These are phyloP conservation scores for Cucumis variabilis DNA, from an alignment of 331 rosid species.

Conservation along the genomic window DNA sequence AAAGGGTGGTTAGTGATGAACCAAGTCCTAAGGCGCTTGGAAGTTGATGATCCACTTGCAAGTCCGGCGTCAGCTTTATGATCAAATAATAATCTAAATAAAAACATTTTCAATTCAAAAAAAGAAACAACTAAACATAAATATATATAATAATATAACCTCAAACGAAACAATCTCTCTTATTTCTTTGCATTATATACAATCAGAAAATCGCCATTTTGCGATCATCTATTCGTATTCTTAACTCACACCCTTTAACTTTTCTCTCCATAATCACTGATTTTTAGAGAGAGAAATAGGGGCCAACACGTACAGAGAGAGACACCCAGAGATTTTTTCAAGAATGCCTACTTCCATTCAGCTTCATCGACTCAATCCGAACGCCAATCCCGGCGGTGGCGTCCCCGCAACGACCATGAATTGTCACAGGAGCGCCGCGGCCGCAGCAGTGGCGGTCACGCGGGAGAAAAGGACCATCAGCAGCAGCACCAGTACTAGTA, in stretches of 20 bases:
- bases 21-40: conserved; percentile 65
- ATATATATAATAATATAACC: not conserved
- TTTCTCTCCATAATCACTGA: not conserved
- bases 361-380: conserved; percentile 56
- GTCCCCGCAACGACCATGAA: conserved; percentile 42
- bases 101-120: not conserved
- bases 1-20: conserved; percentile 38
- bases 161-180: not conserved
- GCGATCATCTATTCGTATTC: conserved; percentile 23
- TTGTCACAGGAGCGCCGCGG: conserved; percentile 41
- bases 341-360: conserved; percentile 76
- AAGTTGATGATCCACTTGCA: conserved; percentile 98
- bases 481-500: not conserved
- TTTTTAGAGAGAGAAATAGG: not conserved
- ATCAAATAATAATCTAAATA: conserved; percentile 18
- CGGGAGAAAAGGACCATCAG: not conserved
- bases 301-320: not conserved
- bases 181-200: conserved; percentile 12
- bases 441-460: not conserved
- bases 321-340: not conserved
- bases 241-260: not conserved
- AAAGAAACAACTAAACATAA: conserved; percentile 47
- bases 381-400: conserved; percentile 39
- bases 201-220: not conserved
- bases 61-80: conserved; percentile 67